Evolutionary conservation across 441 rosid genomes (phyloP), one percentile per base, ranked within the genome.

Genomic region (Flueggea neowawraea): DNA sequence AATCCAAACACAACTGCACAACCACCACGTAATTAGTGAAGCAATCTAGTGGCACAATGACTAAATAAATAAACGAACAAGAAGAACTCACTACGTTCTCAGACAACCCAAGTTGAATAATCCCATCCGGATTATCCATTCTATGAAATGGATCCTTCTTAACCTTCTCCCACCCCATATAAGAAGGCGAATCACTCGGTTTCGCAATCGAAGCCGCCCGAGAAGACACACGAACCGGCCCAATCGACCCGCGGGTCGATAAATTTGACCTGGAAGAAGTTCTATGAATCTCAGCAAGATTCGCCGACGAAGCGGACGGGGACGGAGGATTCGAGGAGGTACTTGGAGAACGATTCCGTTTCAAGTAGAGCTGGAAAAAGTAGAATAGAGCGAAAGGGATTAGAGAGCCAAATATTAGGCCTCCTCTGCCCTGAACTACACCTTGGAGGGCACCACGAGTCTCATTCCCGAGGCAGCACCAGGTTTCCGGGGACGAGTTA

Each of bases 301-400:
- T 22, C 28, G 28, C 28, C 28, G 28, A 22, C 28, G 28, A 22
- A 22, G 28, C 28, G 58, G 88, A 72, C 12, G 84, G 76, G 36
- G 78, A 70, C 15, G 78, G 73, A 44, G 84, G 82, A 55, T 74
- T 76, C 39, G 84, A 55, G 6, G 63, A 75, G 12, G 77, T 22
- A 22, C 28, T 22, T 22, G 28, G 60, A 16, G 81, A 55, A 53
- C 96, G 91, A 70, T 82, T 56, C n/a, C 94, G 86, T 71, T 86
- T 90, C 12, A 90, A 75, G 73, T 86, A 90, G 51, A 93, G 82
- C 67, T 93, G 98, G 57, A 90, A 81, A 54, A 93, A 88, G 90
- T 93, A 93, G 79, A 88, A 85, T 74, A 90, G 88, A 54, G 87
- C 89, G 58, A 96, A 90, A 28, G 98, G 98, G 55, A 93, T 90